Conservation (phyloP, 2,329 filamentous ascomycete genomes). For the Apiospora aurea region DNA sequence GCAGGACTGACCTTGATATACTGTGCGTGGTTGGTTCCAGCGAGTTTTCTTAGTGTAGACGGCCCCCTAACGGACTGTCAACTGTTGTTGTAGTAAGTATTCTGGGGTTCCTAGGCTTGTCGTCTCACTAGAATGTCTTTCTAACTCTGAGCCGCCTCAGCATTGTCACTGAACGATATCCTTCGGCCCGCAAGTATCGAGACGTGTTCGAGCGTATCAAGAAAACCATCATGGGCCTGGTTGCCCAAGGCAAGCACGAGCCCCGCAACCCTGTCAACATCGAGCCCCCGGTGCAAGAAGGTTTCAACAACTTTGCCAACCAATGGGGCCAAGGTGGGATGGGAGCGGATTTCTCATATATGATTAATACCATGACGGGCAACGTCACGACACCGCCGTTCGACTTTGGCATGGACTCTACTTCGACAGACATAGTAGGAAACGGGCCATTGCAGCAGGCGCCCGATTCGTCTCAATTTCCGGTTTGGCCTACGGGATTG, state of each 20-base stretch:
- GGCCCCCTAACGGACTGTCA: slow-evolving; percentile 40
- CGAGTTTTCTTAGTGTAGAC: slow-evolving; percentile 35
- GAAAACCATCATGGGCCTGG: slow-evolving; percentile 36
- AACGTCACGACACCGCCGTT: slow-evolving; percentile 29
- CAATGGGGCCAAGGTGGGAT: slow-evolving; percentile 34
- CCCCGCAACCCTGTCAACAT: slow-evolving; percentile 39
- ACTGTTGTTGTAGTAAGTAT: slow-evolving; percentile 36
- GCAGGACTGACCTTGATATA: slow-evolving; percentile 40
- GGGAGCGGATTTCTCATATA: slow-evolving; percentile 39
- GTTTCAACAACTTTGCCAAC: slow-evolving; percentile 33
- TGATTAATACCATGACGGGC: slow-evolving; percentile 42
- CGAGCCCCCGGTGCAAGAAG: slow-evolving; percentile 37
- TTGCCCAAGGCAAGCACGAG: slow-evolving; percentile 39
- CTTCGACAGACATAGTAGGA: slow-evolving; percentile 21
- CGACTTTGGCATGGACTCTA: slow-evolving; percentile 26
- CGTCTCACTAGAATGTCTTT: not conserved
- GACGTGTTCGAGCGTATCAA: slow-evolving; percentile 44
- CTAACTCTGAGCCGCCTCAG: not conserved
- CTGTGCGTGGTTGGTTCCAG: slow-evolving; percentile 40
- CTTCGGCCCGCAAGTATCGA: slow-evolving; percentile 41
- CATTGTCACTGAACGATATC: slow-evolving; percentile 43
- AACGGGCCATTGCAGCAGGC: not conserved
- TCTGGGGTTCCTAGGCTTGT: not conserved
- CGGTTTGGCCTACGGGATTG: slow-evolving; percentile 25
- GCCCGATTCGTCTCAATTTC: slow-evolving; percentile 17